Evolutionary conservation across 2,329 filamentous ascomycete species (phyloP).

Genomic region (Fusarium setosum): DNA sequence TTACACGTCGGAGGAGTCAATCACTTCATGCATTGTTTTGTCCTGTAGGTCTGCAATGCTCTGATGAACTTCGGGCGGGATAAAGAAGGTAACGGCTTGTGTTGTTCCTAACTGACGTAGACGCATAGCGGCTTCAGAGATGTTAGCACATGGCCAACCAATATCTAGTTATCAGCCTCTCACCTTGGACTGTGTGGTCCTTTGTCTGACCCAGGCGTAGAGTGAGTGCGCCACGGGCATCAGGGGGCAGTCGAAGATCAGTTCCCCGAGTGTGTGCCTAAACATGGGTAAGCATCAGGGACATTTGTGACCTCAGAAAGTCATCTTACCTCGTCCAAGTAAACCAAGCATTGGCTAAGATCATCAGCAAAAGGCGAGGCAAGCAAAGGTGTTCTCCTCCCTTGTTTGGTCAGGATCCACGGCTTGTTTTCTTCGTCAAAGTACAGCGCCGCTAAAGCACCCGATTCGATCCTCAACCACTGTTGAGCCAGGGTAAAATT

Average conservation of each 20-base stretch:
- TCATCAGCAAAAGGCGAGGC: conserved; percentile 37
- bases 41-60: conserved; percentile 63
- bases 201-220: conserved; percentile 68
- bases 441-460: conserved; percentile 62
- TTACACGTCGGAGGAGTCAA: conserved; percentile 48
- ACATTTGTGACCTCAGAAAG: too few species aligned
- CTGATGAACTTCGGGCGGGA: conserved; percentile 70
- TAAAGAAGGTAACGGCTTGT: conserved; percentile 66
- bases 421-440: conserved; percentile 51
- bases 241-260: conserved; percentile 64
- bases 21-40: conserved; percentile 34
- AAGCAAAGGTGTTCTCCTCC: conserved; percentile 25
- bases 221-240: conserved; percentile 64
- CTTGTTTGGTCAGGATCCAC: conserved; percentile 33
- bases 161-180: conserved; percentile 40
- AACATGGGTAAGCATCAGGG: not conserved
- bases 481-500: conserved; percentile 60
- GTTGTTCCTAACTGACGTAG: conserved; percentile 66
- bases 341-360: conserved; percentile 55
- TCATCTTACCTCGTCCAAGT: conserved; percentile 66
- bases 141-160: not conserved
- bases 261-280: conserved; percentile 55
- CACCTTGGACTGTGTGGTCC: conserved; percentile 63
- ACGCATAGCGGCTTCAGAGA: conserved; percentile 67
- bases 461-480: conserved; percentile 62